Conservation (phyloP, 2,329 filamentous ascomycete genomes). For the Thielaviopsis punctulata region DNA sequence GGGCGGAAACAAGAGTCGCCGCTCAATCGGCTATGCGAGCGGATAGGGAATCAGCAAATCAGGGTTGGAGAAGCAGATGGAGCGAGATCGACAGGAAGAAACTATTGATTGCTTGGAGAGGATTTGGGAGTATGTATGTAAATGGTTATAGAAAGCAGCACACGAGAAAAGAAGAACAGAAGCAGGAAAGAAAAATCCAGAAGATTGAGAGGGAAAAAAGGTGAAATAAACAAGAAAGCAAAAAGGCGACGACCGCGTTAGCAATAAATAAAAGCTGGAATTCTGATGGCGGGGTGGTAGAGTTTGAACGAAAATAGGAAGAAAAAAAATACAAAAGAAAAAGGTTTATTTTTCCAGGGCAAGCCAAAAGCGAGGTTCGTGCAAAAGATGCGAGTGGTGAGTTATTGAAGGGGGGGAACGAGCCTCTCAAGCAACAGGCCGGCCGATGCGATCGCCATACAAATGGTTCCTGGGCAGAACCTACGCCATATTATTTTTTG, state of each 20-base stretch:
- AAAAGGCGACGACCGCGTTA: background rate
- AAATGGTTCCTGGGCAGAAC: constrained; percentile 4
- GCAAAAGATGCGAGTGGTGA: background rate
- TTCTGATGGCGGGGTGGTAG: background rate
- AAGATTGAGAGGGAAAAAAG: too few relatives aligned
- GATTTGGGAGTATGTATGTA: background rate
- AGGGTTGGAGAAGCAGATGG: background rate
- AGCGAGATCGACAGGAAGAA: background rate
- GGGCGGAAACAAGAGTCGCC: background rate
- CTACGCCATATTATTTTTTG: background rate
- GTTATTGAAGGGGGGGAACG: constrained; percentile 4
- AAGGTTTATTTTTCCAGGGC: background rate
- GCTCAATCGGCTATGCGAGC: background rate
- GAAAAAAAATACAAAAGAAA: too few relatives aligned
- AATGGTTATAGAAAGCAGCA: background rate
- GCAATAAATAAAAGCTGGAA: background rate
- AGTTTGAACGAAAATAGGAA: background rate
- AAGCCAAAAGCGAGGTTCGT: background rate
- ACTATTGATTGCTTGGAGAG: background rate
- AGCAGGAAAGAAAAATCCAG: background rate
- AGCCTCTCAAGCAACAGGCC: constrained; percentile 8
- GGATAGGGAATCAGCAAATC: background rate
- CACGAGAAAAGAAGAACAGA: background rate
- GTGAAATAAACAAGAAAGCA: background rate
- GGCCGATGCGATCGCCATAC: constrained; percentile 12